These are phyloP conservation scores for Scenedesmus sp. DNA, from an alignment of 163 green algal genomes.

Conservation along the genomic window DNA sequence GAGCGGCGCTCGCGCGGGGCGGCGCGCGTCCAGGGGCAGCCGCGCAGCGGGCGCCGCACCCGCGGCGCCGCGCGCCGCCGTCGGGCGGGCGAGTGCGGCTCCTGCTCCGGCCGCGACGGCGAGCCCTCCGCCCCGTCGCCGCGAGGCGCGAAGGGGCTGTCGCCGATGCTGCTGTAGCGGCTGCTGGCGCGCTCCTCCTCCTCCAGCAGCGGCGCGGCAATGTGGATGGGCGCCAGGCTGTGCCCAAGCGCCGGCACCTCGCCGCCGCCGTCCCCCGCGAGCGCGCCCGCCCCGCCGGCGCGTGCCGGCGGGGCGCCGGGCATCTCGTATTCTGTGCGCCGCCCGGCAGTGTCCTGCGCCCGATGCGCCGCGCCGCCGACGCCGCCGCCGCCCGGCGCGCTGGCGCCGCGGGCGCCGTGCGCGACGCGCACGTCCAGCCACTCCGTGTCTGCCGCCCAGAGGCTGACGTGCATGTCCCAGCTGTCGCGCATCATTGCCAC, in stretches of 20 bases:
- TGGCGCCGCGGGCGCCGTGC: not conserved
- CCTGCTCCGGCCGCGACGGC: not conserved
- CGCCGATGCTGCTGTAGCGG: too few relatives aligned
- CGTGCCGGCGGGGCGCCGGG: too few relatives aligned
- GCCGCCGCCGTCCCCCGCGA: too few relatives aligned
- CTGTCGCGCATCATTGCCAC: constrained; percentile 32
- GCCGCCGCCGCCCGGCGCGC: not conserved
- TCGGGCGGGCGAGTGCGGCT: not conserved
- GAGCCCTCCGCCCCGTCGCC: too few relatives aligned
- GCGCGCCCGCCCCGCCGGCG: too few relatives aligned
- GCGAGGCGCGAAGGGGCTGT: too few relatives aligned
- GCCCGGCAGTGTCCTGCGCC: not conserved
- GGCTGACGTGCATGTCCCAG: constrained; percentile 40
- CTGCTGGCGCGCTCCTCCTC: too few relatives aligned
- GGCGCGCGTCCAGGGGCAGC: not conserved
- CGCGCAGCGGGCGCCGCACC: not conserved
- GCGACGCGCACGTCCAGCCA: constrained; percentile 46
- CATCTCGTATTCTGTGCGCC: constrained; percentile 12
- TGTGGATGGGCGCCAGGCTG: too few relatives aligned
- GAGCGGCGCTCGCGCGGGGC: too few relatives aligned
- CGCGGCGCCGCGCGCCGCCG: too few relatives aligned
- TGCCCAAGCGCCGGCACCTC: too few relatives aligned
- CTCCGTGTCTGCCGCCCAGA: constrained; percentile 49
- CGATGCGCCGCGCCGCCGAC: not conserved
- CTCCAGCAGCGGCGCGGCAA: too few relatives aligned